phyloP scores from a whole-genome alignment of 2,329 filamentous ascomycete species.

The Xylaria multiplex region DNA sequence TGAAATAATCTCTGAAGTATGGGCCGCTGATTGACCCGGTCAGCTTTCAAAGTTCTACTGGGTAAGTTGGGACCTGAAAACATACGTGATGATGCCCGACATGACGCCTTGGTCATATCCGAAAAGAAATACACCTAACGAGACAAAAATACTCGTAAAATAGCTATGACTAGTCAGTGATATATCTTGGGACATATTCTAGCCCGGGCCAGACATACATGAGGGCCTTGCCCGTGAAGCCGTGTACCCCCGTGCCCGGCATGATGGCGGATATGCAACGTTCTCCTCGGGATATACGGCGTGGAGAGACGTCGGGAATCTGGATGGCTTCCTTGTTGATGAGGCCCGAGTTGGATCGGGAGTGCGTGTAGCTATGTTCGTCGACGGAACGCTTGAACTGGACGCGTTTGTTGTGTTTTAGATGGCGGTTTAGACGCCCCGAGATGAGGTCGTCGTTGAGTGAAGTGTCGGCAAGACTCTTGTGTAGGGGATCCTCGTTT shows the following conservation, averaged over 20 bases:
- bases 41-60: constrained; percentile 27
- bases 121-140: constrained; percentile 86
- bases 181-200: not conserved
- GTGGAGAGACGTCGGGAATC: constrained; percentile 75
- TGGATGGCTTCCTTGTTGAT: constrained; percentile 81
- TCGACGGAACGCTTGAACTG: constrained; percentile 69
- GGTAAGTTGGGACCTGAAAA: constrained; percentile 4
- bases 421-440: constrained; percentile 58
- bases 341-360: constrained; percentile 54
- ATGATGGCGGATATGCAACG: constrained; percentile 84
- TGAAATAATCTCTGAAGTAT: constrained; percentile 91
- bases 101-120: constrained; percentile 92
- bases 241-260: constrained; percentile 83
- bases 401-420: constrained; percentile 67
- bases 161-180: constrained; percentile 67
- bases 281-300: constrained; percentile 72
- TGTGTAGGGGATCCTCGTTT: constrained; percentile 81
- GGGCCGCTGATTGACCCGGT: constrained; percentile 68
- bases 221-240: constrained; percentile 93
- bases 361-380: constrained; percentile 50
- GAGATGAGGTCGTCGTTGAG: constrained; percentile 71
- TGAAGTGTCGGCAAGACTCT: constrained; percentile 70
- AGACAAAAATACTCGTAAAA: constrained; percentile 92
- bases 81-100: constrained; percentile 77
- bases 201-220: constrained; percentile 66